Conservation (phyloP, 768 basidiomycete genomes). For the Candolleomyces eurysporus region DNA sequence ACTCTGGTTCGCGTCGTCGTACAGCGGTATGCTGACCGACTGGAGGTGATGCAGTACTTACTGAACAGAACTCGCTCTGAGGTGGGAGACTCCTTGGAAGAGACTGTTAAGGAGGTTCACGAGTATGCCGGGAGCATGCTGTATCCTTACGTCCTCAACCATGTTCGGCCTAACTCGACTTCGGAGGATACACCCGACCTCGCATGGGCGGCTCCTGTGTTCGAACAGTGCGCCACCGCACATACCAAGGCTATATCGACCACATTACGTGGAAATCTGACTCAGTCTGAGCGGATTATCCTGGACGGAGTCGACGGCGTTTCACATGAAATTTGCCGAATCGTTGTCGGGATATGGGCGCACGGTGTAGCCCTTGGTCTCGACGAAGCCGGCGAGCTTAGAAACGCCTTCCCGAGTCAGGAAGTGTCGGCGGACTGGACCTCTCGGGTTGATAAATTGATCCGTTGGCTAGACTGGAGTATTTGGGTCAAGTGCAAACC, state of each 20-base stretch:
- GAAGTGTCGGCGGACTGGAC: constrained; percentile 38
- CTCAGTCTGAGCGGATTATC: constrained; percentile 29
- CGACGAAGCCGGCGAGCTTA: neutral
- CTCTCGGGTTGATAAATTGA: constrained; percentile 40
- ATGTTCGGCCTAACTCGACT: constrained; percentile 10
- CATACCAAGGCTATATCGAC: constrained; percentile 25
- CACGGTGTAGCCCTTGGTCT: constrained; percentile 3
- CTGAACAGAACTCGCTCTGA: neutral
- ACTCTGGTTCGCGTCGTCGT: neutral
- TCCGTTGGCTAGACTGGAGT: constrained; percentile 54
- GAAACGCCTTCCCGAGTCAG: constrained; percentile 31
- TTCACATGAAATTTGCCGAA: constrained; percentile 43
- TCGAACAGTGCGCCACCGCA: constrained; percentile 28
- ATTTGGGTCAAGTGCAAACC: constrained; percentile 49
- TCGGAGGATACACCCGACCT: constrained; percentile 6
- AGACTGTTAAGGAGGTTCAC: constrained; percentile 20
- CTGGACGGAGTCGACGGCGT: constrained; percentile 28
- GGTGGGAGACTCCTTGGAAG: constrained; percentile 7
- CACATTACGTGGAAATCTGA: constrained; percentile 12
- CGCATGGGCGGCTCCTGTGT: constrained; percentile 35
- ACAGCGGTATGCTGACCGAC: constrained; percentile 7
- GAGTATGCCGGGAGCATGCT: constrained; percentile 29
- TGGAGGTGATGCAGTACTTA: neutral
- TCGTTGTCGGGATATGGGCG: constrained; percentile 28
- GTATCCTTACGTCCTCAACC: constrained; percentile 14